Evolutionary conservation across 169 alveolate genomes (phyloP), one percentile per base, ranked within the genome.

Genomic region (Plasmodium knowlesi): DNA sequence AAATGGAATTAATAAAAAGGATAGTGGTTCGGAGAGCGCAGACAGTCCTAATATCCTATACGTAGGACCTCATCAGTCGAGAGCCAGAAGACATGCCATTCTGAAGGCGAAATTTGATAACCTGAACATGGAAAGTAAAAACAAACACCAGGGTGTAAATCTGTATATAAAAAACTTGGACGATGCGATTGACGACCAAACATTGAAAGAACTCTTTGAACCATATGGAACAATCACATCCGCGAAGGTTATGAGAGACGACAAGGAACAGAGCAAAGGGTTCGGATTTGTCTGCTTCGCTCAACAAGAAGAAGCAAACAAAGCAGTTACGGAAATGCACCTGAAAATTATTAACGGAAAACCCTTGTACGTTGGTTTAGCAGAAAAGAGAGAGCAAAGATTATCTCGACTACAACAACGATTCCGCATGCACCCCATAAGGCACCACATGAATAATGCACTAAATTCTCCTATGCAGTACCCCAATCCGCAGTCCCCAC

Each of bases 281-380:
- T 99, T 99, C 92, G 99, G 99, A 37, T 99, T 98, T 93, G 99
- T 99, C 25, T 98, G 99, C 96, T 99, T 98, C 97, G 96, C 97
- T 76, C 94, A 98, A 22, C 99, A 99, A 14, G 99, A 98, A 81
- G 99, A 98, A 95, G 99, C 99, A 10, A 98, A 98, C 37, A 98
- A 97, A 94, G 99, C 99, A 9, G 98, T 98, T 57, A 97, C 99
- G 37, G 99, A 98, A 93, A 99, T 98, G 99, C 99, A 98, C 88
- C 93, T 98, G 93, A 98, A 97, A 96, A 95, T 96, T 71, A 96
- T 97, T 12, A 95, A 97, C 88, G 96, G 94, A 71, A 98, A 98
- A 95, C 99, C 99, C 8, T 94, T 98, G 78, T 98, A 98, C 74
- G 99, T 98, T n/a, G 99, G 99, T 0, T 96, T 98, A 41, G 99